Evolutionary conservation across 805 yeast genomes (phyloP), one percentile per base, ranked within the genome.

Genomic region (Ogataea pilisensis): DNA sequence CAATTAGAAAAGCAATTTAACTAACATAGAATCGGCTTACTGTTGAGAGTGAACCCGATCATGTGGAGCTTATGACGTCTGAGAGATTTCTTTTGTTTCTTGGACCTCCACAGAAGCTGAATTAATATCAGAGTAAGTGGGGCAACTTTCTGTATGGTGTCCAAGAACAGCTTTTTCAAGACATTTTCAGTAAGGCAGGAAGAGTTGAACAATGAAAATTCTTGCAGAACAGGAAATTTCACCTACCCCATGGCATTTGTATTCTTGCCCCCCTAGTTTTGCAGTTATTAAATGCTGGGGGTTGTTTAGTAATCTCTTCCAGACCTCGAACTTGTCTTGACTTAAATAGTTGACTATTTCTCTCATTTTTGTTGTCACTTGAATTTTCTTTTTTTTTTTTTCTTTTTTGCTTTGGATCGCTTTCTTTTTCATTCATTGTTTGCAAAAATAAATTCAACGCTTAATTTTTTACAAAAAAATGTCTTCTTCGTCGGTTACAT

Each of bases 401-500:
- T n/a, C n/a, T n/a, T n/a, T n/a, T n/a, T n/a, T n/a, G n/a, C n/a
- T n/a, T n/a, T n/a, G n/a, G n/a, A 12, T n/a, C 13, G 9, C n/a
- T 31, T 20, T 19, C 9, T 20, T 31, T 20, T 8, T 18, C 16
- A 9, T 19, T 31, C 24, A 19, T 19, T 20, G 7, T 25, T 31
- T 18, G 5, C 4, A 21, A n/a, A 24, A 14, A 24, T 14, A 13
- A n/a, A 2, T 24, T 8, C 26, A 24, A 8, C 26, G 11, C 26
- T 24, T n/a, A n/a, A n/a, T n/a, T n/a, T n/a, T n/a, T n/a, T n/a
- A n/a, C n/a, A 27, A 9, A 27, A 27, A 27, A 27, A 27, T 27
- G 29, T 34, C 21, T 34, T 14, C 9, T 16, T 47, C 43, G 49
- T 45, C 52, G 21, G 37, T 41, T 34, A 35, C 52, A 19, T 51